These are phyloP conservation scores for Tagetes erecta DNA, from an alignment of 129 eudicot genomes.

Conservation along the genomic window DNA sequence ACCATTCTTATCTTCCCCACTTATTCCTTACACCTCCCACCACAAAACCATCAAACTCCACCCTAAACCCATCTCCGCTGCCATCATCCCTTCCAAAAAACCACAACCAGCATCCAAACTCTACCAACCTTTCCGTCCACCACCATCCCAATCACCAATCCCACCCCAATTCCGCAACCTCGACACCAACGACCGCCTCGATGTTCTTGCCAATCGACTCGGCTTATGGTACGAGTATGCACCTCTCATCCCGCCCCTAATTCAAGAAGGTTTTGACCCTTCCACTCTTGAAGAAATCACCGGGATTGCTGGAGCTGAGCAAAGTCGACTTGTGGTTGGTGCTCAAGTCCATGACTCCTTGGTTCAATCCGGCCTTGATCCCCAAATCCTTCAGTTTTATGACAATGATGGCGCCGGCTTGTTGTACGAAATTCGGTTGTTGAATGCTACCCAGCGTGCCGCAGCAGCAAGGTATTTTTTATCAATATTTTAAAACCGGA, in stretches of 20 bases:
- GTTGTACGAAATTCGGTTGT: constrained; percentile 59
- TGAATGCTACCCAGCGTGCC: constrained; percentile 50
- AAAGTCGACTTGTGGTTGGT: constrained; percentile 65
- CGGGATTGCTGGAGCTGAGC: constrained; percentile 66
- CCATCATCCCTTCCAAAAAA: constrained; percentile 38
- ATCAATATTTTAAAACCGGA: too few species aligned
- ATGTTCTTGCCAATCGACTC: constrained; percentile 65
- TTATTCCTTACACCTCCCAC: constrained; percentile 20
- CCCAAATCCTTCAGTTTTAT: constrained; percentile 42
- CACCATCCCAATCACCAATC: constrained; percentile 71
- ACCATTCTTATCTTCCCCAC: constrained; percentile 26
- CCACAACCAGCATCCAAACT: constrained; percentile 35
- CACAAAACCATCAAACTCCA: constrained; percentile 25
- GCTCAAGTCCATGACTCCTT: constrained; percentile 67
- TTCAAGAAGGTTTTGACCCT: constrained; percentile 57
- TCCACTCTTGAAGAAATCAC: constrained; percentile 68
- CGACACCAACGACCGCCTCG: constrained; percentile 54
- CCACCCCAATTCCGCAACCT: constrained; percentile 58
- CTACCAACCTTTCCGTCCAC: constrained; percentile 86
- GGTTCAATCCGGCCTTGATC: constrained; percentile 38
- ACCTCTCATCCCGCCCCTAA: constrained; percentile 58
- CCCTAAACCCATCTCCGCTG: constrained; percentile 42
- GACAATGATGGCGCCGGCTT: constrained; percentile 55
- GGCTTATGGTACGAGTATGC: constrained; percentile 84
- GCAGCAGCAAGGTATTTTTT: constrained; percentile 38